Evolutionary conservation across 345 rosid species (phyloP), one percentile per base, ranked within the genome.

Genomic region (Eucalyptus sp.): DNA sequence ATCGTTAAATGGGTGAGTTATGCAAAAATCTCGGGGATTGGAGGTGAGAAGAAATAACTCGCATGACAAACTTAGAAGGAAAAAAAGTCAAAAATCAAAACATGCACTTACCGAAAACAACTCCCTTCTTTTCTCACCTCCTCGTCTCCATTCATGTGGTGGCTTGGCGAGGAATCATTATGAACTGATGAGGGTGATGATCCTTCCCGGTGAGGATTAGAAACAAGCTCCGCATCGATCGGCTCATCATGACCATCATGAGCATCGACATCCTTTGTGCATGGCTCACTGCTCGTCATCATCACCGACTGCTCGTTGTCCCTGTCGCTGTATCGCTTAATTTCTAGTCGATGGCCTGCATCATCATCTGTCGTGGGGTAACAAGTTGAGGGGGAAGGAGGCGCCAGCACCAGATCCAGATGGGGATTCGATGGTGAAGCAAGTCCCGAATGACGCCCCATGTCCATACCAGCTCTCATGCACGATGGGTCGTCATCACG

Each of bases 41-140:
- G 31, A 13, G 71, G 10, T 3, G 3, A 64, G 71, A 64, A 29
- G 9, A 64, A 29, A 64, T 29, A 64, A 64, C 71, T n/a, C 10
- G 9, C 10, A 7, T 13, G 18, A 14, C 71, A 64, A 64, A 64
- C 71, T 29, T n/a, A 14, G 37, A 64, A n/a, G 56, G 56, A 4
- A n/a, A 29, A 13, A n/a, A 29, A n/a, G 33, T 64, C 37, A n/a
- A 64, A 64, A 29, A 15, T n/a, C 33, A 51, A 13, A 64, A 64
- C 71, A 2, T 13, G 33, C 33, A 14, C 9, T 29, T 31, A 64
- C 3, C 16, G 0, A 58, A 58, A 58, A 6, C 16, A 3, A 29
- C 33, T 29, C 33, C 33, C 22, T 17, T 0, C 71, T 29, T 62
- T 18, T 62, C 18, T 64, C 37, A 3, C 17, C 60, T 54, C 37